Base-by-base conservation (phyloP, 2,329 filamentous ascomycete species). In the Fusarium verticillioides region DNA sequence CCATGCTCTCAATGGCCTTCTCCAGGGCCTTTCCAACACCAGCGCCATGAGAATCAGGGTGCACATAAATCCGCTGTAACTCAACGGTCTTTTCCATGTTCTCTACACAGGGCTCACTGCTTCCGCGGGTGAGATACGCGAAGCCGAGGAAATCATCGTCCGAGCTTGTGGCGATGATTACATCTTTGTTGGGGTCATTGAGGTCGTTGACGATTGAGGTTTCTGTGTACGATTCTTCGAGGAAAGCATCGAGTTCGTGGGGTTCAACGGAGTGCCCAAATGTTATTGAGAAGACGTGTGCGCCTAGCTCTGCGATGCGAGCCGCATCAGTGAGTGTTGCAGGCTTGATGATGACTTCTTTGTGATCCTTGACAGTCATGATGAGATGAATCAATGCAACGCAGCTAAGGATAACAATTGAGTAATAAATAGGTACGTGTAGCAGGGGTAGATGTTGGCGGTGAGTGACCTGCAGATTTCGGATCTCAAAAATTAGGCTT, bases 1-100 rank as follows among this genome's bases (percentile, higher is more conserved):
- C 84, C 66, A 83, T 74, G 2, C 61, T 69, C 69, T 82, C 81
- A 16, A 81, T 65, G 21, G 56, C 68, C 15, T 60, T 64, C 46
- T 77, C 79, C n/a, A 84, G 72, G 36, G 75, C 68, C 56, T 75
- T 81, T 8, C 82, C 85, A 3, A 85, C 74, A 0, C 85, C 84
- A 16, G 63, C 71, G 0, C 85, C 84, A 44, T 85, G 83, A 11
- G 70, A 73, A 5, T 70, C 60, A 1, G 73, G 60, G 42, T 80
- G 68, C 5, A 86, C 82, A 61, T 87, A 87, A 4, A 87, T 75
- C 16, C 85, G 72, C 71, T 85, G 84, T 36, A 87, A 66, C 73
- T 87, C 84, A 6, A 85, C 78, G 0, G 68, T 77, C 5, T 75
- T 72, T 9, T 79, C 75, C 1, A 81, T 39, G 2, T 78, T 58